phyloP scores from a whole-genome alignment of 208 protist species.

The Trypanosoma rangeli region DNA sequence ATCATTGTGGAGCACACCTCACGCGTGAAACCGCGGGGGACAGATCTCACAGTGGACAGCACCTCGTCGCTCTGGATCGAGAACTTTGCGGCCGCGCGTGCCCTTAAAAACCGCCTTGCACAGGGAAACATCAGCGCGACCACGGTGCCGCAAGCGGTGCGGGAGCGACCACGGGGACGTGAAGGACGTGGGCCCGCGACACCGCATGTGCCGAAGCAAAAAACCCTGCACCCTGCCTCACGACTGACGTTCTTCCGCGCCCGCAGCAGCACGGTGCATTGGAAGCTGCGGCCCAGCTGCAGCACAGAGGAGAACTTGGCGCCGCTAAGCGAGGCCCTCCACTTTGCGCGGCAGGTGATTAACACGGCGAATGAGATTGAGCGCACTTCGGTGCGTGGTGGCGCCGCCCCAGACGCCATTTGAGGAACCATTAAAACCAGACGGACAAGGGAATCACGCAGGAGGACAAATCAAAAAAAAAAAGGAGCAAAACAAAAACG shows the following conservation, averaged over 20 bases:
- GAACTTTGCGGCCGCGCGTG: conserved; percentile 84
- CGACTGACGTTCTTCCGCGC: conserved; percentile 83
- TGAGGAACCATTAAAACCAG: conserved; percentile 6
- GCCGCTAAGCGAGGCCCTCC: conserved; percentile 75
- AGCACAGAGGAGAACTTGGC: conserved; percentile 74
- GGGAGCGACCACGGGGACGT: conserved; percentile 16
- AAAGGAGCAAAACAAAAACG: not conserved
- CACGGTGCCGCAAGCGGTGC: conserved; percentile 28
- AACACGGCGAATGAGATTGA: conserved; percentile 85
- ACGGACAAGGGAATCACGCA: not conserved
- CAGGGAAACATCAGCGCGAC: conserved; percentile 44
- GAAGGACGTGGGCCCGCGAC: conserved; percentile 23
- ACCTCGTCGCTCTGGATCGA: conserved; percentile 85
- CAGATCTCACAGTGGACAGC: conserved; percentile 76
- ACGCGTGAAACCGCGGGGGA: conserved; percentile 64
- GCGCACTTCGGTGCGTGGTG: conserved; percentile 58
- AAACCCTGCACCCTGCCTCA: conserved; percentile 54
- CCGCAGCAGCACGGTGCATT: conserved; percentile 73
- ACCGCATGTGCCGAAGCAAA: conserved; percentile 32
- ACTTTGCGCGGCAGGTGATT: conserved; percentile 76
- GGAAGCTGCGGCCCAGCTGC: conserved; percentile 66
- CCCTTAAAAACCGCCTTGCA: conserved; percentile 58
- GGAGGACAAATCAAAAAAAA: not conserved
- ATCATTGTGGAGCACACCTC: conserved; percentile 87
- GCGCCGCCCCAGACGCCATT: conserved; percentile 67